phyloP scores from a whole-genome alignment of 1,139 yeast genomes.

The Blastobotrys ciferrii region DNA sequence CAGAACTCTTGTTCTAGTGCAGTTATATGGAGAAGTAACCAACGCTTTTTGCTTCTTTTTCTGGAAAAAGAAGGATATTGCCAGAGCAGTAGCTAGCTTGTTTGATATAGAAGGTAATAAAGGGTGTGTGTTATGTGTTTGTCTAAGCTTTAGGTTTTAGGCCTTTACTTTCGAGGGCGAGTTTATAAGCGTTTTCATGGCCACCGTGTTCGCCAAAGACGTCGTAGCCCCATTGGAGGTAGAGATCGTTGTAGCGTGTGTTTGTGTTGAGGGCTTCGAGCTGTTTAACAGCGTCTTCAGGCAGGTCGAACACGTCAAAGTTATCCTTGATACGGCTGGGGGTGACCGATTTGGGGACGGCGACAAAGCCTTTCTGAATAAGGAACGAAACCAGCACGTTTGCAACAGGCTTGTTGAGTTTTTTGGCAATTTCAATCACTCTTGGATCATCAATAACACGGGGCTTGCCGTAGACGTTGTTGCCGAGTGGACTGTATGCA shows the following conservation, averaged over 20 bases:
- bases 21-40: too few relatives aligned
- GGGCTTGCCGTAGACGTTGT: conserved; percentile 66
- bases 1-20: too few relatives aligned
- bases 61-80: too few relatives aligned
- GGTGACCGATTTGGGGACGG: conserved; percentile 67
- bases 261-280: conserved; percentile 69
- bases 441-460: conserved; percentile 58
- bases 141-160: too few relatives aligned
- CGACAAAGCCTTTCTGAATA: conserved; percentile 47
- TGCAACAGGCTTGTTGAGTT: conserved; percentile 42
- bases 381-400: conserved; percentile 49
- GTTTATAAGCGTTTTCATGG: conserved; percentile 41
- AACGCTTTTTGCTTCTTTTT: too few relatives aligned
- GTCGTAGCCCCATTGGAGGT: conserved; percentile 24
- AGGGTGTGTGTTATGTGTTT: too few relatives aligned
- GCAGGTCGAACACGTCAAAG: conserved; percentile 49
- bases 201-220: conserved; percentile 49
- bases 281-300: conserved; percentile 42
- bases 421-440: conserved; percentile 41
- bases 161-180: not conserved
- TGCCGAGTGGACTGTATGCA: conserved; percentile 84
- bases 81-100: too few relatives aligned
- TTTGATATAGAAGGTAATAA: too few relatives aligned
- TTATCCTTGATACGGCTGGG: conserved; percentile 48
- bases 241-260: conserved; percentile 47